A percentile compares a stretch with the other conserved stretches of the same genome.
These are phyloP conservation scores for Cyberlindnera xylosilytica DNA, from an alignment of 805 yeast genomes.

Conservation along the genomic window DNA sequence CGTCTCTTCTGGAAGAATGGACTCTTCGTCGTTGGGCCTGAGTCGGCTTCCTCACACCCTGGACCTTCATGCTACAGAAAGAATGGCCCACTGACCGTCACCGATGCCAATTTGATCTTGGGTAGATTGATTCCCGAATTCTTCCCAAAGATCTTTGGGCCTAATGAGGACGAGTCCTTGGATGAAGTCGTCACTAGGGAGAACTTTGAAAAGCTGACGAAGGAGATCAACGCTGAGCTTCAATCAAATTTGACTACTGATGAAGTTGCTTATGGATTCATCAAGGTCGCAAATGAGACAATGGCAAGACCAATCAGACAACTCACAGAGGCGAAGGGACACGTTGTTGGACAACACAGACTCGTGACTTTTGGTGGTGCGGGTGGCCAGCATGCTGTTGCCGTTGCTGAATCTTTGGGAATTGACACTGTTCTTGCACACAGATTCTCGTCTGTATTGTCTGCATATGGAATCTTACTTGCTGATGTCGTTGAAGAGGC, in stretches of 20 bases:
- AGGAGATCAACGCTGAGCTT: conserved; percentile 48
- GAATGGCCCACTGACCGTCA: conserved; percentile 46
- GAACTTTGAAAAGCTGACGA: conserved; percentile 54
- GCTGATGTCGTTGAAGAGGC: conserved; percentile 81
- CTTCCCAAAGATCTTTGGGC: conserved; percentile 47
- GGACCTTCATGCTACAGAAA: conserved; percentile 49
- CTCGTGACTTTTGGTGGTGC: conserved; percentile 90
- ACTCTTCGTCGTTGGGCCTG: conserved; percentile 43
- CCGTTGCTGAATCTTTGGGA: conserved; percentile 70
- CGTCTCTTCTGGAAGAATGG: conserved; percentile 33
- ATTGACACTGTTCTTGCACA: conserved; percentile 69
- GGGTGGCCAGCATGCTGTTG: conserved; percentile 87
- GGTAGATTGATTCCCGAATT: conserved; percentile 40
- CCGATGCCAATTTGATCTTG: conserved; percentile 43
- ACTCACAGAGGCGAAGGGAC: conserved; percentile 82
- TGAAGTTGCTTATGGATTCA: conserved; percentile 76
- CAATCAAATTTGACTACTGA: conserved; percentile 45
- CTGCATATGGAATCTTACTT: conserved; percentile 85
- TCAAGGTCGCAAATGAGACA: conserved; percentile 79
- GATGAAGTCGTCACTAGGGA: conserved; percentile 34
- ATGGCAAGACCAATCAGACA: conserved; percentile 91
- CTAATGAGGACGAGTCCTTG: conserved; percentile 38
- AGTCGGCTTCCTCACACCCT: conserved; percentile 45
- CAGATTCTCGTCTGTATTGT: conserved; percentile 75
- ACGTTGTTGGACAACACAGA: conserved; percentile 59